Conservation (phyloP, 2,329 filamentous ascomycete species). For the Didymella keratinophila region DNA sequence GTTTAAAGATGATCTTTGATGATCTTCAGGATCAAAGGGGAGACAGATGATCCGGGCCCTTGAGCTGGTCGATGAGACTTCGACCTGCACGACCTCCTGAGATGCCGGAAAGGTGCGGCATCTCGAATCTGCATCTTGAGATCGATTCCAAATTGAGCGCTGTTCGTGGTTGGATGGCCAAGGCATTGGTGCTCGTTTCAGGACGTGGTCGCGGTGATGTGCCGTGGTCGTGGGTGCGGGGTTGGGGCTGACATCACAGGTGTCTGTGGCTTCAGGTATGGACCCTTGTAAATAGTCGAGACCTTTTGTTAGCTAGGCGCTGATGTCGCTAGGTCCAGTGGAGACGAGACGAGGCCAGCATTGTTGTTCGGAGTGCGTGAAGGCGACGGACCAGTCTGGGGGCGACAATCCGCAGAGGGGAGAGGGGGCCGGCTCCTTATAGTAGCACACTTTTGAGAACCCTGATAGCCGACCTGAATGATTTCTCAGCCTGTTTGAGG, state of each 20-base stretch:
- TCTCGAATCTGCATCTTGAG: neutral
- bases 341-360: neutral
- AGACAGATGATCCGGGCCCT: neutral
- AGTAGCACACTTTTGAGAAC: conserved; percentile 12
- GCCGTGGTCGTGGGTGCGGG: conserved; percentile 18
- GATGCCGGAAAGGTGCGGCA: neutral
- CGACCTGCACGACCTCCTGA: neutral
- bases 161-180: conserved; percentile 7
- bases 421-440: conserved; percentile 10
- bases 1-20: neutral
- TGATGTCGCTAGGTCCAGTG: neutral
- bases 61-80: neutral
- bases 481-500: neutral
- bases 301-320: neutral
- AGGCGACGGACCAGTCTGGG: neutral
- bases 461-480: conserved; percentile 16
- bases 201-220: conserved; percentile 4
- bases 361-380: neutral
- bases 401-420: neutral
- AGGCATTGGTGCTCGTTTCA: conserved; percentile 1
- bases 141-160: conserved; percentile 2
- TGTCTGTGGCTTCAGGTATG: neutral
- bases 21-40: neutral
- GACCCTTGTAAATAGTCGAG: neutral
- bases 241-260: conserved; percentile 10